Evolutionary conservation across 2,329 filamentous ascomycete genomes (phyloP), one percentile per base, ranked within the genome.

Genomic region (Gnomoniopsis sp.): DNA sequence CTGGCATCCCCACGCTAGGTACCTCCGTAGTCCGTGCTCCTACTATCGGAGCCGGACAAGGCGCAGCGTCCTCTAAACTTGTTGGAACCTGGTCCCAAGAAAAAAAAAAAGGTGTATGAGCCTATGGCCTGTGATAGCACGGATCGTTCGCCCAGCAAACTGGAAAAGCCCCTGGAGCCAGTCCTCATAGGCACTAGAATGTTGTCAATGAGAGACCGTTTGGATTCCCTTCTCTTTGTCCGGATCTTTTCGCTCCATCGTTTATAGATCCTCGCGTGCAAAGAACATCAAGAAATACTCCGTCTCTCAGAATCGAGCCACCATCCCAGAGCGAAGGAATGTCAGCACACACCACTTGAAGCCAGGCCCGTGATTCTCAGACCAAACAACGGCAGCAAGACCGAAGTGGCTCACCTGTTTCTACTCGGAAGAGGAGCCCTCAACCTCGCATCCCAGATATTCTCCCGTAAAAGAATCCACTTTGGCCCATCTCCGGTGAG

Each of bases 401-500:
- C 44, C 44, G n/a, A 47, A 23, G 19, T 47, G 44, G 44, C 44
- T n/a, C 44, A 23, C 21, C 44, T 23, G 6, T 15, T 12, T 53
- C 6, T 41, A 15, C 38, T n/a, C 14, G 14, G 38, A 41, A 30
- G 26, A 30, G 26, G 26, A 30, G 26, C 26, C 26, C 26, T 30
- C 26, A 30, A 8, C 44, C 53, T 49, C 17, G 15, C 10, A 33
- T n/a, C 12, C 21, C 46, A 43, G 44, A 44, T 56, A 33, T 34
- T 49, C 47, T 50, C 23, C 15, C 22, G 60, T 57, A 62, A 62
- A 44, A 53, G 53, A 59, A 57, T 62, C 57, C 60, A 59, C 60
- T 48, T 43, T 26, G 22, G 41, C 44, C 49, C 50, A 36, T 49
- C 30, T 15, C 33, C 26, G 38, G 55, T 60, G 50, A 50, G 54